Evolutionary conservation across 306 rosid species (phyloP), one percentile per base, ranked within the genome.

Genomic region (Quillaja saponaria): DNA sequence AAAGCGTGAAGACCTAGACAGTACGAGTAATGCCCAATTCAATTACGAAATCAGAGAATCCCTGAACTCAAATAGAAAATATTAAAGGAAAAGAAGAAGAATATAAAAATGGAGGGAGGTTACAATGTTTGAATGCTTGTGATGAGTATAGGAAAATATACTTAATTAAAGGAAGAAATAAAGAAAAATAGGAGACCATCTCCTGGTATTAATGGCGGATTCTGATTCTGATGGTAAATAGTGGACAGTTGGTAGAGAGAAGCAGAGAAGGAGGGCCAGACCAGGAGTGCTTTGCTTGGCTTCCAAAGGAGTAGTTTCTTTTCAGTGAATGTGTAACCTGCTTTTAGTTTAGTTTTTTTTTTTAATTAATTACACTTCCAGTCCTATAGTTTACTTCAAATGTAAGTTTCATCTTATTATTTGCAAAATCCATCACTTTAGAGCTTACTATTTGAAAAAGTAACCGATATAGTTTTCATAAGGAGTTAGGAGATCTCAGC

Each of bases 11-110:
- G 61, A 71, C 7, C 51, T 63, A 79, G 64, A 50, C 66, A 17
- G 47, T 51, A 16, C 31, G 14, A 47, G 18, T 46, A 38, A 62
- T 54, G 59, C 64, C 31, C 47, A 21, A 48, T 64, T 70, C 62
- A 52, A 74, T 58, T 38, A 59, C 50, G 66, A 42, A 16, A 59
- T 6, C 58, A 55, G 78, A 63, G 80, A 77, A 54, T 74, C 80
- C 55, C 80, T 81, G 80, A 34, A 68, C 45, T 44, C 53, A 10
- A 20, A 15, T 39, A 18, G 7, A 6, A 42, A 13, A 34, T 1
- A 13, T 10, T 4, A 37, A 16, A 15, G 47, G 12, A 9, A 35
- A 17, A n/a, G 15, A 13, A 40, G 42, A 19, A 49, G 55, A 45
- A 56, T 28, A 72, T 11, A n/a, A 13, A 61, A 49, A 41, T 46